Evolutionary conservation across 78 protist genomes (phyloP).

Genomic region (Dictyostelium citrinum): DNA sequence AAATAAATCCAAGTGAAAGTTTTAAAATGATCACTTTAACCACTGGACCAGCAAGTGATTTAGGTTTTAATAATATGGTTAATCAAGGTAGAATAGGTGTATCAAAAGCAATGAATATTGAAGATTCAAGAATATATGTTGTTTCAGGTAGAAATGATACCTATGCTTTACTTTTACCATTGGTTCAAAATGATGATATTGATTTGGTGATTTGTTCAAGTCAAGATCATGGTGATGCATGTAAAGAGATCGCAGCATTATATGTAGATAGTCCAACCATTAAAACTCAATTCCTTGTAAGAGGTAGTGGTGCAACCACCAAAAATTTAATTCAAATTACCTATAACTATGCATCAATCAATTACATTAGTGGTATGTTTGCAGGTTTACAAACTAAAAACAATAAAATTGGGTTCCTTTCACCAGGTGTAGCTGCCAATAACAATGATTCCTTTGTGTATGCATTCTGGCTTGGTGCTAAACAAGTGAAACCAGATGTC

Average conservation of each 20-base stretch:
- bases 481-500: background rate
- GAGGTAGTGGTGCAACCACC: background rate
- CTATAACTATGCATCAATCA: background rate
- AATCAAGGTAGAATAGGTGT: background rate
- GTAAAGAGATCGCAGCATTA: background rate
- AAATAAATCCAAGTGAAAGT: background rate
- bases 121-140: background rate
- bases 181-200: background rate
- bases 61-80: conserved; percentile 34
- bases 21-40: background rate
- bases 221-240: background rate
- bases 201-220: background rate
- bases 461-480: conserved; percentile 15
- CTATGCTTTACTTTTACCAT: background rate
- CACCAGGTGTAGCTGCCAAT: background rate
- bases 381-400: conserved; percentile 4
- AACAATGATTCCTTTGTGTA: background rate
- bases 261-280: background rate
- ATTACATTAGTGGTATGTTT: conserved; percentile 31
- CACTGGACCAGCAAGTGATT: conserved; percentile 1
- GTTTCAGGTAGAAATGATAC: background rate
- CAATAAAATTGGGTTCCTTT: conserved; percentile 1
- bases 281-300: background rate
- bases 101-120: background rate
- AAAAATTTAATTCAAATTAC: background rate